Evolutionary conservation across 2,329 filamentous ascomycete species (phyloP), one percentile per base, ranked within the genome.

Genomic region (Botrytis byssoidea): DNA sequence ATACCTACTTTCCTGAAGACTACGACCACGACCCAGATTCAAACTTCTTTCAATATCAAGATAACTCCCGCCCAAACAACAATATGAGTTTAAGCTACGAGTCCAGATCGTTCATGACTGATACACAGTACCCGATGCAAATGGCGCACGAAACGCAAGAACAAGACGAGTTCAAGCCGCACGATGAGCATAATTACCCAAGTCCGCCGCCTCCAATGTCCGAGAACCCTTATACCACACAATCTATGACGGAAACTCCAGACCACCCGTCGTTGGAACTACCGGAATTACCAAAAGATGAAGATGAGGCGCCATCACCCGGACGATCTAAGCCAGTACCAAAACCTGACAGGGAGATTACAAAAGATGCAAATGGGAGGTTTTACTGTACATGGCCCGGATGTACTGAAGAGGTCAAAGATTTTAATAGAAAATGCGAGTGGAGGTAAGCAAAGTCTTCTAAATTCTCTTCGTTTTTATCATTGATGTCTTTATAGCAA

Each of bases 381-480:
- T 96, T 91, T 79, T 87, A 91, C 73, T 98, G 95, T 82, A 89
- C 89, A 25, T 89, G 90, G 77, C 83, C 86, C 0, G 90, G 91
- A 73, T 98, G 95, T 79, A 86, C 85, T 20, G 89, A 91, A 70
- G 86, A 90, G 8, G 79, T 86, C 8, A 88, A 86, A 63, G 88
- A 87, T 20, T 98, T 97, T 81, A 87, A 89, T 72, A 89, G 94
- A 76, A 95, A 93, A 78, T 97, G 95, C 84, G 95, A 97, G 84
- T 98, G 93, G 93, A 79, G 77, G 67, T 78, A 97, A 92, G 94
- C 96, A 73, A 46, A 37, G 63, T 57, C 42, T 70, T 72, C 16
- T 16, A 57, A 18, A 83, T 77, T 83, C 75, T 22, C 3, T 44
- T 37, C 25, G 4, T 6, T 46, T 44, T 32, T 18, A 46, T 66